Percentiles rank a stretch among this genome's conserved stretches.
These are phyloP conservation scores for Copromyces sp. DNA, from an alignment of 495 filamentous ascomycete genomes.

Conservation along the genomic window DNA sequence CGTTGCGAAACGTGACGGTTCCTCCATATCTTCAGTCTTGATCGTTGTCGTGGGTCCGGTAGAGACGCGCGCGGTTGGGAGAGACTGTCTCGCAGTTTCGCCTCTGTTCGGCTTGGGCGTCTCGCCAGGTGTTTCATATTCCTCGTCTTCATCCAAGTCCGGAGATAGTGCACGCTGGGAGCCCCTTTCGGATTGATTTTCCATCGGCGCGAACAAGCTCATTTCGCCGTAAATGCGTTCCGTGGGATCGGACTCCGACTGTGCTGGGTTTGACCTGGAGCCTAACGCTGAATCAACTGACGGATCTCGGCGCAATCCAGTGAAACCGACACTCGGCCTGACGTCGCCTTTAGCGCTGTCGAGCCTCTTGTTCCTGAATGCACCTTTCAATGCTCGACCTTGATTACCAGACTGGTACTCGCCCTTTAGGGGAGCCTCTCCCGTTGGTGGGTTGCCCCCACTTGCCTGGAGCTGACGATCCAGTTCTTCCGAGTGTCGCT, in stretches of 20 bases:
- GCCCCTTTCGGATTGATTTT: slow-evolving; percentile 43
- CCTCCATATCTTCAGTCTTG: slow-evolving; percentile 23
- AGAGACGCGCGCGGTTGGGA: slow-evolving; percentile 40
- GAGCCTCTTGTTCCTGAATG: slow-evolving; percentile 6
- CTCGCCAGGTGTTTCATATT: slow-evolving; percentile 19
- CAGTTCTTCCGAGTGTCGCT: slow-evolving; percentile 10
- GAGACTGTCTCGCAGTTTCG: slow-evolving; percentile 39
- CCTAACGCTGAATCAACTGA: slow-evolving; percentile 30
- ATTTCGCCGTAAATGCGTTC: slow-evolving; percentile 46
- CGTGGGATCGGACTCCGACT: slow-evolving; percentile 44
- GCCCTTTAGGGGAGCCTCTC: not conserved
- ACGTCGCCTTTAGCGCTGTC: slow-evolving; percentile 17
- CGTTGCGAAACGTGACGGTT: not conserved
- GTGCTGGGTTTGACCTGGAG: slow-evolving; percentile 29
- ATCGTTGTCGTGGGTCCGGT: slow-evolving; percentile 40
- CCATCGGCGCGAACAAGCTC: slow-evolving; percentile 42
- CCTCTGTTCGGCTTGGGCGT: slow-evolving; percentile 34
- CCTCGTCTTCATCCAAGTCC: slow-evolving; percentile 18
- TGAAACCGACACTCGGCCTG: slow-evolving; percentile 32
- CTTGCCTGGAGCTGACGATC: slow-evolving; percentile 1
- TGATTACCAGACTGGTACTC: not conserved
- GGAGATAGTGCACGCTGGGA: slow-evolving; percentile 41
- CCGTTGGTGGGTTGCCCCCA: not conserved
- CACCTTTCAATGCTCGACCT: slow-evolving; percentile 1
- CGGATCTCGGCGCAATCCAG: slow-evolving; percentile 21